phyloP scores from a whole-genome alignment of 768 basidiomycete species.

The Sarcomyxa edulis region DNA sequence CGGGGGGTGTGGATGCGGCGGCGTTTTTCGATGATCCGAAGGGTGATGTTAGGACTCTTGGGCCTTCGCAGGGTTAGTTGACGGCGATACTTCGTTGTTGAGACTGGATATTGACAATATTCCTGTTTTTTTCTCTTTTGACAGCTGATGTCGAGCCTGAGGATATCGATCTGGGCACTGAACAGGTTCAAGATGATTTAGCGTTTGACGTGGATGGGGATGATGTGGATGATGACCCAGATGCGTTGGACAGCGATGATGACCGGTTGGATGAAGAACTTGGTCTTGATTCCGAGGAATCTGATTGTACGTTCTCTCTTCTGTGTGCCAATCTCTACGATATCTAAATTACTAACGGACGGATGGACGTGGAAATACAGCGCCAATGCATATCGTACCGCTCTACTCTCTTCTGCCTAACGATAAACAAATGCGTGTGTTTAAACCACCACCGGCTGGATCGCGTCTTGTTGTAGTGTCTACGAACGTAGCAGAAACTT shows the following conservation, averaged over 20 bases:
- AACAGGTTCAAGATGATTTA: conserved; percentile 37
- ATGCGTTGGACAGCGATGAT: conserved; percentile 71
- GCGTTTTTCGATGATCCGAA: conserved; percentile 8
- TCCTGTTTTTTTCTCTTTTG: too few species aligned
- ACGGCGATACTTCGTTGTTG: too few species aligned
- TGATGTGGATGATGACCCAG: conserved; percentile 59
- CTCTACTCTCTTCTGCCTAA: conserved; percentile 89
- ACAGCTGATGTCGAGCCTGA: conserved; percentile 76
- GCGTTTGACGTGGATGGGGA: conserved; percentile 67
- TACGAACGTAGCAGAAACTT: conserved; percentile 96
- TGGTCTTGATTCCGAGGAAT: conserved; percentile 58
- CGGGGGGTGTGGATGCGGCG: conserved; percentile 18
- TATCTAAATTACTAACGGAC: neutral
- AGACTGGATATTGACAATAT: too few species aligned
- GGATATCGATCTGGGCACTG: conserved; percentile 72
- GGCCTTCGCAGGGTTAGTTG: too few species aligned
- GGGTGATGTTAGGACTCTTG: too few species aligned
- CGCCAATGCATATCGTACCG: conserved; percentile 91
- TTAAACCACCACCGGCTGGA: conserved; percentile 75
- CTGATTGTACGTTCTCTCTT: conserved; percentile 47
- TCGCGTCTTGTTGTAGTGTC: conserved; percentile 88
- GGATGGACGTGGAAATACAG: too few species aligned
- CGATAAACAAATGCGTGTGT: conserved; percentile 94
- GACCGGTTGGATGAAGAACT: conserved; percentile 57
- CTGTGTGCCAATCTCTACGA: conserved; percentile 7